Conservation (phyloP, 805 yeast genomes). For the Ogataea glucozyma region DNA sequence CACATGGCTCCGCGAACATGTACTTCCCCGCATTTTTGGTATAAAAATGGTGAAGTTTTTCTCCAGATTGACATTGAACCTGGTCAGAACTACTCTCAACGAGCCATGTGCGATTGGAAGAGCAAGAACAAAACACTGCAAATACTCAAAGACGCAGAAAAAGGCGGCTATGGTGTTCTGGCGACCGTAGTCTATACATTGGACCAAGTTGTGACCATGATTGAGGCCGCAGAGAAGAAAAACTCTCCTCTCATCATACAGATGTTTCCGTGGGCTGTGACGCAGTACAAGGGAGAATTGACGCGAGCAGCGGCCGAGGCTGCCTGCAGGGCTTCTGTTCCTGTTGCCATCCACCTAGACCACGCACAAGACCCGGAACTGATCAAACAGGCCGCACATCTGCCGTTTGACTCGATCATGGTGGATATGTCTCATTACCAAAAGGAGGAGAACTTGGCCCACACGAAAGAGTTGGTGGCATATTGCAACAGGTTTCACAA, state of each 20-base stretch:
- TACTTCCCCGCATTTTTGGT: conserved; percentile 1
- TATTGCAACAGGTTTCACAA: conserved; percentile 32
- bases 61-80: background rate
- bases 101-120: conserved; percentile 18
- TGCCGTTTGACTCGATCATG: conserved; percentile 42
- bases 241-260: conserved; percentile 37
- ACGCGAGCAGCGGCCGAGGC: conserved; percentile 30
- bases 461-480: conserved; percentile 33
- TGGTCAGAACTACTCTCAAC: too few relatives aligned
- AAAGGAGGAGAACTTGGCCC: conserved; percentile 35
- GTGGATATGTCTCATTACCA: conserved; percentile 41
- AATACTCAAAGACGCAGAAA: conserved; percentile 35
- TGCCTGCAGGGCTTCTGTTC: conserved; percentile 35
- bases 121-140: conserved; percentile 30
- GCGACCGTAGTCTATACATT: conserved; percentile 38
- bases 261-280: conserved; percentile 41
- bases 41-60: background rate
- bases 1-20: too few relatives aligned
- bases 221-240: conserved; percentile 37
- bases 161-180: conserved; percentile 35
- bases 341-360: conserved; percentile 39
- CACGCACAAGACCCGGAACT: conserved; percentile 37
- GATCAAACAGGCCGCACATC: conserved; percentile 33
- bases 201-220: conserved; percentile 38
- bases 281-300: conserved; percentile 34